Evolutionary conservation across 73 alveolate species (phyloP), one percentile per base, ranked within the genome.

Genomic region (Blepharisma stoltei): DNA sequence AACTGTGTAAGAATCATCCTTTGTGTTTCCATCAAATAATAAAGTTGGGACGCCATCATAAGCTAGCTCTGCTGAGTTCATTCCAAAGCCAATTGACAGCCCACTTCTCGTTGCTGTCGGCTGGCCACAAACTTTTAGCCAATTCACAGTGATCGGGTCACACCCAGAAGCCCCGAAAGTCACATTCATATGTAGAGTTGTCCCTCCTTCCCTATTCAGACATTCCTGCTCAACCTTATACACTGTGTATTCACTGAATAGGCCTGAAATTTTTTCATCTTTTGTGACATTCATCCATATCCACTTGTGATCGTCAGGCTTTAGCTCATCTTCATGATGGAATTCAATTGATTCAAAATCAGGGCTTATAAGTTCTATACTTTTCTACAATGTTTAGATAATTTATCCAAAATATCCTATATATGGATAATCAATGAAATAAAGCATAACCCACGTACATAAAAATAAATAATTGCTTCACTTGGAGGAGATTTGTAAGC

Each of bases 41-140:
- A 9, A 20, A 20, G 73, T 60, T 14, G 23, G 46, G 14, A 60
- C 45, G 11, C 73, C 73, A 60, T 60, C 23, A 18, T 14, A 18
- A n/a, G 23, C 73, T 14, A 60, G 14, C 23, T 60, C 73, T 38
- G 73, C 14, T 18, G 48, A 18, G 18, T n/a, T 60, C 45, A 14
- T 5, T 2, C 45, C 23, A 14, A 60, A 60, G 0, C 73, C 73
- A 60, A 60, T 60, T 8, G 18, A 14, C 4, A 60, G 46, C 0
- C 73, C 73, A 20, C 5, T 38, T 25, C 46, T 14, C 11, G 73
- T 60, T 14, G 73, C 73, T 9, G 45, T 60, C 5, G 73, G 73
- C 46, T 60, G 46, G n/a, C 73, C 73, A 60, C 73, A 60, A 9
- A 60, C 73, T 25, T 60, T 60, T 14, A 60, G 73, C 73, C 73